Percentiles rank a stretch among this genome's conserved stretches.
These are phyloP conservation scores for Daldinia vernicosa DNA, from an alignment of 495 filamentous ascomycete genomes.

Conservation along the genomic window DNA sequence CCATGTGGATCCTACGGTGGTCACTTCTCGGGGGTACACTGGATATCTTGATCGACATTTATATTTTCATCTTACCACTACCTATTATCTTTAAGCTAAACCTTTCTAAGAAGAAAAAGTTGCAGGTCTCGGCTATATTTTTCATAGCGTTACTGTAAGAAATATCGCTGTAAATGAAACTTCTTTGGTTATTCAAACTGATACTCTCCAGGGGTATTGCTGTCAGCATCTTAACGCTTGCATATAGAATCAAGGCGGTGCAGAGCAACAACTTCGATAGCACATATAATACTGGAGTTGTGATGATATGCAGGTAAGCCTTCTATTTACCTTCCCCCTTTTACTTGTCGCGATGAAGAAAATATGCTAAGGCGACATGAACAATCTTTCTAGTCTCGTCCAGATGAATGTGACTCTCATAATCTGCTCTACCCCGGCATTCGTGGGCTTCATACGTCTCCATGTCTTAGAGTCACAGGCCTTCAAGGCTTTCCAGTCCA, in stretches of 20 bases:
- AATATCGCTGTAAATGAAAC: background rate
- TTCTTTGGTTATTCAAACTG: background rate
- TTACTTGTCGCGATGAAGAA: background rate
- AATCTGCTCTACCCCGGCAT: background rate
- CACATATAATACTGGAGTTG: background rate
- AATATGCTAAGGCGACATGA: background rate
- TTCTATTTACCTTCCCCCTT: background rate
- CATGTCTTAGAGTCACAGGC: background rate
- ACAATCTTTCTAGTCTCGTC: background rate
- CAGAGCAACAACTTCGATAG: background rate
- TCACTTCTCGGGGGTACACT: background rate
- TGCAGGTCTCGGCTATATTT: background rate
- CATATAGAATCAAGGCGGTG: background rate
- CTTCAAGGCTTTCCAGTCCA: background rate
- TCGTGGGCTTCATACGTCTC: background rate
- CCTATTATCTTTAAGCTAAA: background rate
- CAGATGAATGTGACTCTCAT: background rate
- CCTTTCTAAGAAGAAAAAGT: background rate
- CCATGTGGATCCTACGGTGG: background rate
- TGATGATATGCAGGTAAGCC: background rate
- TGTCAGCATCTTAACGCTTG: background rate
- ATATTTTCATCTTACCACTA: constrained; percentile 1
- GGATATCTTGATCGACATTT: background rate
- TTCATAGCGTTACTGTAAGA: background rate
- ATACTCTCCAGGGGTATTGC: background rate